A percentile compares a stretch with the other conserved stretches of the same genome.
Evolutionary conservation across 306 rosid genomes (phyloP).

Genomic region (Oemleria cerasiformis): DNA sequence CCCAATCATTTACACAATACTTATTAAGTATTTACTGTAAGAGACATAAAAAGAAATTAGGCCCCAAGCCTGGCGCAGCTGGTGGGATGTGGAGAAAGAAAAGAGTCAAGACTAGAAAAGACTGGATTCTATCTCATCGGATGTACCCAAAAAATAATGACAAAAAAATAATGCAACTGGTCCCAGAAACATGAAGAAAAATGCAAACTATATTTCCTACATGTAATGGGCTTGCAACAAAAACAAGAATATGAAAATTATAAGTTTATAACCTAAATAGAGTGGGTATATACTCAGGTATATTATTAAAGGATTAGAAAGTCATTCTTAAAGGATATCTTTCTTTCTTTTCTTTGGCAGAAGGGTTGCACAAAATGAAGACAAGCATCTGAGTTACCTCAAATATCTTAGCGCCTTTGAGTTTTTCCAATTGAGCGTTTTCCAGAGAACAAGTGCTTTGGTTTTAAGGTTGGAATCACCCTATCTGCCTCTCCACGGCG

Average conservation of each 20-base stretch:
- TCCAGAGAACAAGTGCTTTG: constrained; percentile 82
- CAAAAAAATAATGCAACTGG: background rate
- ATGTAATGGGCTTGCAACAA: background rate
- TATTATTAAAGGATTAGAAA: no score
- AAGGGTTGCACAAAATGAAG: background rate
- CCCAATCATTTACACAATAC: no score
- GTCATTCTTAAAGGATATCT: no score
- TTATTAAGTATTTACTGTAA: no score
- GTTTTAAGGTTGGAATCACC: constrained; percentile 71
- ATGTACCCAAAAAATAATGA: background rate
- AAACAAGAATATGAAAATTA: background rate
- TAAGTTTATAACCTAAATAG: no score
- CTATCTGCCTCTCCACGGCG: constrained; percentile 93
- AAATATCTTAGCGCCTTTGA: constrained; percentile 52
- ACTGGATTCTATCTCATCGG: no score
- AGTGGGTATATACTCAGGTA: no score
- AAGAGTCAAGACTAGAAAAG: no score
- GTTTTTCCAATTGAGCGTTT: constrained; percentile 77
- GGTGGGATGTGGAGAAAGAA: no score
- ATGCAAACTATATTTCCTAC: background rate
- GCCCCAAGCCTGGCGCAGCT: no score
- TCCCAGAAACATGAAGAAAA: background rate
- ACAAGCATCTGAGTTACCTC: constrained; percentile 20
- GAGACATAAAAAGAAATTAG: no score
- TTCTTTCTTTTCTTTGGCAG: background rate